These are phyloP conservation scores for Calophaca sinica DNA, from an alignment of 306 rosid species.

Conservation along the genomic window DNA sequence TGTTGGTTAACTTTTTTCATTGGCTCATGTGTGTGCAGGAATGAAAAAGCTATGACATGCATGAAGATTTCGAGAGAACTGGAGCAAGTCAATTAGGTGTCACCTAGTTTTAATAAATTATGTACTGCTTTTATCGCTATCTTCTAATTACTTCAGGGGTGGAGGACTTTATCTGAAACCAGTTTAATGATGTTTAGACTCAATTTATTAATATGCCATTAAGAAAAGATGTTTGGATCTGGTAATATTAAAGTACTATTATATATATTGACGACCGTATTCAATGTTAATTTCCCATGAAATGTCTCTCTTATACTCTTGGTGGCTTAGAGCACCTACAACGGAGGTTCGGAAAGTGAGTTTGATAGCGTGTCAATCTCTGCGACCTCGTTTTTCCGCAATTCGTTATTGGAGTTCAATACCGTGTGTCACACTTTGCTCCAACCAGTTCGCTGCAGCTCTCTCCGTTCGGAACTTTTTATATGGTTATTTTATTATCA, in stretches of 20 bases:
- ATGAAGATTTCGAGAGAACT: constrained; percentile 13
- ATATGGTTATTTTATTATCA: too few species aligned
- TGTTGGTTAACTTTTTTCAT: constrained; percentile 23
- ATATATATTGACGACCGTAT: background rate
- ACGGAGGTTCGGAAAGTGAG: too few species aligned
- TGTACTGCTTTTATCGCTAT: constrained; percentile 1
- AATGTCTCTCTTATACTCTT: too few species aligned
- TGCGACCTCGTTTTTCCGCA: too few species aligned
- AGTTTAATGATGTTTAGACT: constrained; percentile 14
- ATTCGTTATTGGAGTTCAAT: too few species aligned
- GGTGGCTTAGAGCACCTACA: too few species aligned
- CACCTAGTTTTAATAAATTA: constrained; percentile 39
- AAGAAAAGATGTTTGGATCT: background rate
- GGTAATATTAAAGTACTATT: background rate
- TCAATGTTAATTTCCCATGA: background rate
- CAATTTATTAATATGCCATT: constrained; percentile 4
- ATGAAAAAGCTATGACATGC: constrained; percentile 42
- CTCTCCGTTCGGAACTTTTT: too few species aligned
- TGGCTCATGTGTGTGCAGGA: constrained; percentile 42
- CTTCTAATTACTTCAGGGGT: constrained; percentile 25
- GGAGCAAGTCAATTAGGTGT: constrained; percentile 44
- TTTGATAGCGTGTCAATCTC: too few species aligned
- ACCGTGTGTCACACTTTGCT: too few species aligned
- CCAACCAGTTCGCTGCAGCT: too few species aligned
- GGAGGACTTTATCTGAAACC: constrained; percentile 33